Conservation (phyloP, 2,329 filamentous ascomycete species). For the Incumbomyces lentus region DNA sequence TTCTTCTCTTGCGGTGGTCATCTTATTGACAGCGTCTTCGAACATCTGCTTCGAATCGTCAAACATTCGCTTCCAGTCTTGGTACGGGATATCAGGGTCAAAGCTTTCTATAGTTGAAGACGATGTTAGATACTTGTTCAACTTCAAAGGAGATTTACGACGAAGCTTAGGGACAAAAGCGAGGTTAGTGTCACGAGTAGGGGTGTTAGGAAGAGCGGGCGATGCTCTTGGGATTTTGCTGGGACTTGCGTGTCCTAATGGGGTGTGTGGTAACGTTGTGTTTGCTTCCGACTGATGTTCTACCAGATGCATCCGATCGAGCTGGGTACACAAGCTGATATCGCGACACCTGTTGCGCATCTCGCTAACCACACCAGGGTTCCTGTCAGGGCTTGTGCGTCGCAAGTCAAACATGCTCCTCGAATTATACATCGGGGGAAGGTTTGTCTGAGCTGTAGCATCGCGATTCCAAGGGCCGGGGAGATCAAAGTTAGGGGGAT, state of each 20-base stretch:
- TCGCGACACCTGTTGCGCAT: conserved; percentile 1
- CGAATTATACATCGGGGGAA: background rate
- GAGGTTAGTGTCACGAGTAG: conserved; percentile 11
- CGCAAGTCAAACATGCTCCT: background rate
- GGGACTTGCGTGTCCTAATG: conserved; percentile 13
- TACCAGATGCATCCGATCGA: background rate
- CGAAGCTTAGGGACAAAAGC: conserved; percentile 25
- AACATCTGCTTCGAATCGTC: conserved; percentile 62
- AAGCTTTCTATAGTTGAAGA: conserved; percentile 68
- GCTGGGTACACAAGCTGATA: conserved; percentile 6
- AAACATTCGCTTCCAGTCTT: conserved; percentile 66
- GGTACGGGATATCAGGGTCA: conserved; percentile 68
- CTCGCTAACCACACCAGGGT: background rate
- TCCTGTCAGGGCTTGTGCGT: background rate
- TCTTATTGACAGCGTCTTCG: conserved; percentile 56
- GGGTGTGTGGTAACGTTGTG: background rate
- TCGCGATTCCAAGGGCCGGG: conserved; percentile 10
- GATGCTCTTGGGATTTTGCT: conserved; percentile 16
- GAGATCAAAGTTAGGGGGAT: conserved; percentile 9
- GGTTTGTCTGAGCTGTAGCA: background rate
- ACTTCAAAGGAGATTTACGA: conserved; percentile 25
- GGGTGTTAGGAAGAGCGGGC: conserved; percentile 23
- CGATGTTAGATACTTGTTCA: conserved; percentile 53
- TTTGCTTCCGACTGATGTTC: background rate
- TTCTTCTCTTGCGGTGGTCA: conserved; percentile 60